Evolutionary conservation across 1,284 basidiomycete genomes (phyloP), one percentile per base, ranked within the genome.

Genomic region (Leccinum huronense): DNA sequence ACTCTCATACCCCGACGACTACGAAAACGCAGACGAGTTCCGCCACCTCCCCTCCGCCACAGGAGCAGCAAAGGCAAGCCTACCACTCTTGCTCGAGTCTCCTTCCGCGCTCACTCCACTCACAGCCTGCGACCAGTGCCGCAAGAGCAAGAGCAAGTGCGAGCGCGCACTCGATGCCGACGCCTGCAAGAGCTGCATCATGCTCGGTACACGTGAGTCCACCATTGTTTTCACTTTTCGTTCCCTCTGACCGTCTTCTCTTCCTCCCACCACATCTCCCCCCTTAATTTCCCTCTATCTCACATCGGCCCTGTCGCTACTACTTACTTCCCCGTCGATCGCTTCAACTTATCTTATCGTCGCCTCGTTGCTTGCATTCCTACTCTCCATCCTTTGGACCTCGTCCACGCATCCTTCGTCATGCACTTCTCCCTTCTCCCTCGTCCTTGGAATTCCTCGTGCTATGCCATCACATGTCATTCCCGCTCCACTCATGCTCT

Each of bases 41-140:
- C 71, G 77, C 23, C 80, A 83, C 59, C 67, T 81, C 13, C 73
- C 78, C 0, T 90, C 58, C 79, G 88, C 60, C 80, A 87, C 63
- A 73, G 85, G 63, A 86, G 89, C 70, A 90, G 88, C 73, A 91
- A 91, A 84, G 87, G 88, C 83, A 66, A 34, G 76, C 75, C 23
- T 31, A 36, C 19, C 57, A 57, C 33, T 64, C 60, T 11, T 14
- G 19, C 34, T 23, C 38, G 23, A 30, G 14, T 14, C n/a, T 30
- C 11, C 30, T 19, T 7, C 11, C 31, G 13, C 19, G 7, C 45
- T 34, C 31, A 33, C 45, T n/a, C 11, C 19, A 19, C 19, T 11
- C 42, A 45, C 58, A 59, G 58, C 58, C 10, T 92, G 90, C 76
- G 88, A 91, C 76, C 90, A 92, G 73, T 93, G 91, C 75, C 84